Evolutionary conservation across 2,329 filamentous ascomycete genomes (phyloP), one percentile per base, ranked within the genome.

Genomic region (Aspergillus fumigatus): DNA sequence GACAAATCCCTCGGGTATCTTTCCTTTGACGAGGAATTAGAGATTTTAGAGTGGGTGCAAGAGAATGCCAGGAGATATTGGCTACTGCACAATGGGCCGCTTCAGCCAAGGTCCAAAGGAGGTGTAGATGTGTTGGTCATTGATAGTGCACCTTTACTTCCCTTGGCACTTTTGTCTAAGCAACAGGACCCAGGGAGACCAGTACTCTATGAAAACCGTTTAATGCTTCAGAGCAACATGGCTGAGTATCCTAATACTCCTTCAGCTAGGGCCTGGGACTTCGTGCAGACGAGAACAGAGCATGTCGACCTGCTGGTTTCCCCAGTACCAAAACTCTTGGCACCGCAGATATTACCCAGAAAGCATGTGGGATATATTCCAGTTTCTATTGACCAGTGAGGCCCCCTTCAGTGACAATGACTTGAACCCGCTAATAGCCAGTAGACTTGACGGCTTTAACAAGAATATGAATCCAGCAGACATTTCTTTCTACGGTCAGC

Each of bases 121-220:
- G 89, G 89, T 59, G 89, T 88, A 2, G 84, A 92, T 70, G 76
- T 92, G 35, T 81, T 92, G 57, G 80, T 92, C 57, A 85, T 92
- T 56, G 89, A 92, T 62, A 88, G 92, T 62, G 88, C 88, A 1
- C 89, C 92, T 70, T 90, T 92, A 87, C 88, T 88, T 3, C 82
- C 82, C 5, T 78, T 92, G 35, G 88, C 92, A 53, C 84, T 85
- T 5, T 75, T 92, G 27, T 86, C 89, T 67, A 92, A 90, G 75
- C 77, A 83, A 56, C 58, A 80, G 4, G 88, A 88, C 2, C 87
- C 88, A 0, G 71, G 85, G 23, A 83, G 89, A 11, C 89, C 89
- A 0, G 85, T 92, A n/a, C 82, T 92, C 40, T 92, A 88, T 74
- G 83, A 88, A 57, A 90, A 87, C 48, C 88, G 92, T 69, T 92